Percentiles rank a stretch among this genome's conserved stretches.
Conservation (phyloP, 140 eudicot species). For the Oenanthe javanica region DNA sequence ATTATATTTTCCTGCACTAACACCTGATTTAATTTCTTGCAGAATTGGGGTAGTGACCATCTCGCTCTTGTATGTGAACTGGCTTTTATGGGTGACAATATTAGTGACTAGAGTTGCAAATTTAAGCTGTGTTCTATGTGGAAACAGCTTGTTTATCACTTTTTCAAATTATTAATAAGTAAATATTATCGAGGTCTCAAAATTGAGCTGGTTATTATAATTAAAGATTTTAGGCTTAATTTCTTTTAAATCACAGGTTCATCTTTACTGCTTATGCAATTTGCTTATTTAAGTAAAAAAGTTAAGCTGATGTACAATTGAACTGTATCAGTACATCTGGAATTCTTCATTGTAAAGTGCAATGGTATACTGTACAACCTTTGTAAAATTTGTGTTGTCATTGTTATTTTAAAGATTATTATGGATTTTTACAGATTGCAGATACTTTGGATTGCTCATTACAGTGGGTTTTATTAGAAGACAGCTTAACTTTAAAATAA, state of each 20-base stretch:
- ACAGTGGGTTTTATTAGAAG: too few relatives aligned
- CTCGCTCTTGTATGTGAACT: conserved; percentile 86
- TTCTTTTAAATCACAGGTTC: neutral
- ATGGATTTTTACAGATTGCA: too few relatives aligned
- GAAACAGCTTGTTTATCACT: neutral
- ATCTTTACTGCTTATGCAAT: neutral
- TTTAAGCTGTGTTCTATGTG: neutral
- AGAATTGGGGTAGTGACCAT: conserved; percentile 92
- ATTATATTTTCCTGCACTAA: neutral
- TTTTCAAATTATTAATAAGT: neutral
- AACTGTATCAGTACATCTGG: neutral
- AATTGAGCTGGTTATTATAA: neutral
- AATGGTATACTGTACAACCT: neutral
- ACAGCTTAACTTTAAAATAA: too few relatives aligned
- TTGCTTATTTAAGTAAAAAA: neutral
- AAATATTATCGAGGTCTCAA: neutral
- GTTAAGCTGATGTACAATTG: neutral
- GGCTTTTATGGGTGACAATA: conserved; percentile 44
- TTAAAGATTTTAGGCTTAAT: neutral
- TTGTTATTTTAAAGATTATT: neutral
- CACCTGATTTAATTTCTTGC: conserved; percentile 15
- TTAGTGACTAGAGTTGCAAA: neutral
- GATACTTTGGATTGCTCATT: too few relatives aligned
- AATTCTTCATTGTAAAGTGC: neutral
- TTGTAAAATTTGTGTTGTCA: neutral